These are phyloP conservation scores for Parastagonospora nodorum DNA, from an alignment of 2,329 filamentous ascomycete species.

Conservation along the genomic window DNA sequence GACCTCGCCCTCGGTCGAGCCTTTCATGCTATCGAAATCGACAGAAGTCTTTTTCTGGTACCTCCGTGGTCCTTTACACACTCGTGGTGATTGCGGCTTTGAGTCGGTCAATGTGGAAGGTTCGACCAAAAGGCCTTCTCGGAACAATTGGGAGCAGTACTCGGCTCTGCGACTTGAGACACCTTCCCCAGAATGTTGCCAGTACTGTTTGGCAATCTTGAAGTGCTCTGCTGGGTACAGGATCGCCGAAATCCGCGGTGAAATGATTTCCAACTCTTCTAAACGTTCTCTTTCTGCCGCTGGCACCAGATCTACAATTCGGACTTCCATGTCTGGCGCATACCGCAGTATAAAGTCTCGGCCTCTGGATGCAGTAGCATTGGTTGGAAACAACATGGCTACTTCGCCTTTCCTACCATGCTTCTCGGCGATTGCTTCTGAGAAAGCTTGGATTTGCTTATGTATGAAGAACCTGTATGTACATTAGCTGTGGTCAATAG, in stretches of 20 bases:
- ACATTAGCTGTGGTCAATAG: conserved; percentile 12
- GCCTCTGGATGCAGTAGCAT: conserved; percentile 72
- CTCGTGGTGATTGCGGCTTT: conserved; percentile 41
- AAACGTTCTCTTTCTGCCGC: conserved; percentile 60
- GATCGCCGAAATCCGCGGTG: conserved; percentile 59
- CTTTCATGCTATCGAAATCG: conserved; percentile 42
- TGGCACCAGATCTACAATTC: conserved; percentile 67
- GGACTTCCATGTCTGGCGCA: conserved; percentile 59
- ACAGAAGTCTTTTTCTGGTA: conserved; percentile 71
- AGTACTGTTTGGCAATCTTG: conserved; percentile 84
- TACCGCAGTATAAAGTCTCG: conserved; percentile 71
- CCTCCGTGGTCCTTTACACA: conserved; percentile 74
- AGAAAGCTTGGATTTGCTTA: conserved; percentile 76
- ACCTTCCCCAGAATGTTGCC: conserved; percentile 95
- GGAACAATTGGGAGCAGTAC: conserved; percentile 79
- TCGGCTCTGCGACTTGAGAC: conserved; percentile 89
- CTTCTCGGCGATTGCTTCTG: conserved; percentile 66
- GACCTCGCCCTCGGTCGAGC: conserved; percentile 43
- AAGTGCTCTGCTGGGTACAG: conserved; percentile 72
- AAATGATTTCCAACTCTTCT: conserved; percentile 51
- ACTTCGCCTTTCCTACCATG: conserved; percentile 67
- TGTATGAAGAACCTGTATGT: conserved; percentile 83
- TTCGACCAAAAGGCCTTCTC: conserved; percentile 68
- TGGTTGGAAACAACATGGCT: conserved; percentile 83
- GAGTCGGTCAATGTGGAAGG: conserved; percentile 39